Percentiles rank a stretch among this genome's conserved stretches.
These are phyloP conservation scores for Chlorencoelia australis DNA, from an alignment of 2,329 filamentous ascomycete genomes.

Conservation along the genomic window DNA sequence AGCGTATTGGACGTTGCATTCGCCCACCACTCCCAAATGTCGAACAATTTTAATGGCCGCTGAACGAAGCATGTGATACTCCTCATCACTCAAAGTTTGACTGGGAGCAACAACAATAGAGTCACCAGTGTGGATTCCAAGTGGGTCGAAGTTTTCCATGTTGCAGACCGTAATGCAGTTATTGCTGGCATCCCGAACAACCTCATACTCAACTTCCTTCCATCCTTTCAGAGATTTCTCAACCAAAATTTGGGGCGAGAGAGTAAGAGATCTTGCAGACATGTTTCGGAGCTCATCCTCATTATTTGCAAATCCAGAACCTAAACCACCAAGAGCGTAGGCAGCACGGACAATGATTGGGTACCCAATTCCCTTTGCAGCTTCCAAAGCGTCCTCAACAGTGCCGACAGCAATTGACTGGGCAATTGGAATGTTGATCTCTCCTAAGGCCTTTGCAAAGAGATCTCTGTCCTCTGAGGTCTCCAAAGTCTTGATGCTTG, in stretches of 20 bases:
- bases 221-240: constrained; percentile 99
- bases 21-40: constrained; percentile 91
- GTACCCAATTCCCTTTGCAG: constrained; percentile 80
- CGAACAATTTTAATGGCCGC: constrained; percentile 98
- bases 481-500: constrained; percentile 87
- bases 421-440: constrained; percentile 96
- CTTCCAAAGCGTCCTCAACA: constrained; percentile 82
- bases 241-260: constrained; percentile 92
- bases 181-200: constrained; percentile 91
- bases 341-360: constrained; percentile 97
- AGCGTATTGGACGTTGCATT: constrained; percentile 98
- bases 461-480: constrained; percentile 92
- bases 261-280: constrained; percentile 81
- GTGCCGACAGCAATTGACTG: constrained; percentile 89
- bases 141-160: constrained; percentile 97
- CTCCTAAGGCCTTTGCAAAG: constrained; percentile 89
- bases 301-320: constrained; percentile 92
- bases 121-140: constrained; percentile 96
- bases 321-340: constrained; percentile 90
- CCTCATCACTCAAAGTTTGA: constrained; percentile 94
- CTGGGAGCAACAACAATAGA: constrained; percentile 96
- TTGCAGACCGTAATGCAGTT: constrained; percentile 99
- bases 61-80: constrained; percentile 98
- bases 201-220: constrained; percentile 99
- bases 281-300: constrained; percentile 88